These are phyloP conservation scores for Yarrowia deformans DNA, from an alignment of 805 yeast genomes.

Conservation along the genomic window DNA sequence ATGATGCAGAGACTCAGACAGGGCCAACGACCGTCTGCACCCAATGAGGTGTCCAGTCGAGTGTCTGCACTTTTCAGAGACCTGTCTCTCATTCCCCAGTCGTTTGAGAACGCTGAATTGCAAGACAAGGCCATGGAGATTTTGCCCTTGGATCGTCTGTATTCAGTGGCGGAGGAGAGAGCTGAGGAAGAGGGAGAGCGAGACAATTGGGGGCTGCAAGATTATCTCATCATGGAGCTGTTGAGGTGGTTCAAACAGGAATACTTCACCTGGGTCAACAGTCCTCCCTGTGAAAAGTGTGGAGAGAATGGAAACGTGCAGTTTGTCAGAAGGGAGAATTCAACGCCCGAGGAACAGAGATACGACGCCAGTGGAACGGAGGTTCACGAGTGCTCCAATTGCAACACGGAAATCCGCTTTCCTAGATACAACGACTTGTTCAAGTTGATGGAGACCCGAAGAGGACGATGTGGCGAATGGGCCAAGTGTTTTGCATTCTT, in stretches of 20 bases:
- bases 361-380: constrained; percentile 69
- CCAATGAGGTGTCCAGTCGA: constrained; percentile 11
- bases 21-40: not conserved
- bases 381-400: constrained; percentile 64
- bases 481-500: constrained; percentile 75
- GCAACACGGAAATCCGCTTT: constrained; percentile 61
- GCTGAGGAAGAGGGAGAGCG: constrained; percentile 49
- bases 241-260: constrained; percentile 74
- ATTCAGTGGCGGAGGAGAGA: constrained; percentile 64
- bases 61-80: constrained; percentile 13
- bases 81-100: constrained; percentile 44
- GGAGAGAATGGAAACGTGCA: constrained; percentile 54
- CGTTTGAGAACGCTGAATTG: constrained; percentile 55
- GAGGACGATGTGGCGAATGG: constrained; percentile 97
- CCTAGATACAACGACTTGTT: constrained; percentile 79
- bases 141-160: constrained; percentile 66
- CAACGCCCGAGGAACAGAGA: constrained; percentile 56
- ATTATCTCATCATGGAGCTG: constrained; percentile 63
- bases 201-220: constrained; percentile 57
- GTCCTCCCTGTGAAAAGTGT: constrained; percentile 67
- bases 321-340: constrained; percentile 53
- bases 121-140: constrained; percentile 67
- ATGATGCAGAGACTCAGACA: constrained; percentile 14
- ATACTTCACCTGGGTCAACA: constrained; percentile 85
- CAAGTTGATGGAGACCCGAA: constrained; percentile 64